phyloP scores from a whole-genome alignment of 768 basidiomycete genomes.

The Mycena galopus region DNA sequence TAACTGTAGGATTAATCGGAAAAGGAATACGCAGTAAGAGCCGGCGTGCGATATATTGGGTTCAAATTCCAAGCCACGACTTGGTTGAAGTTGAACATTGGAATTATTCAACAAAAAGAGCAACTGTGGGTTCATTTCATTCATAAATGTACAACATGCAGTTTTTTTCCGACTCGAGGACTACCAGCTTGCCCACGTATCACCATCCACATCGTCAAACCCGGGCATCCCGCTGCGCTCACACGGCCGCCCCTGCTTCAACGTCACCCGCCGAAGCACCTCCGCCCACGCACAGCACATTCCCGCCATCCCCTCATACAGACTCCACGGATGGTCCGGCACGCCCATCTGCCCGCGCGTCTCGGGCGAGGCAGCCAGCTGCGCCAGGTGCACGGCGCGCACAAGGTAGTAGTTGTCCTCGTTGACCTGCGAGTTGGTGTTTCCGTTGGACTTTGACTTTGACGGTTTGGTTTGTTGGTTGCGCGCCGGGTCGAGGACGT shows the following conservation, averaged over 20 bases:
- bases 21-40: too few relatives aligned
- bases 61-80: too few relatives aligned
- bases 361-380: slow-evolving; percentile 54
- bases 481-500: slow-evolving; percentile 50
- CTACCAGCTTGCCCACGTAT: slow-evolving; percentile 34
- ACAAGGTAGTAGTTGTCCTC: slow-evolving; percentile 44
- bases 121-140: neutral
- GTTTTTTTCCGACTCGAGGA: neutral
- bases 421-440: neutral
- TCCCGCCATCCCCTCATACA: slow-evolving; percentile 71
- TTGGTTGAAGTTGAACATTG: too few relatives aligned
- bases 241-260: slow-evolving; percentile 28
- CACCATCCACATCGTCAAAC: slow-evolving; percentile 52
- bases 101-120: neutral
- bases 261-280: slow-evolving; percentile 50
- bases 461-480: slow-evolving; percentile 16
- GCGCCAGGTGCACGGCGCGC: slow-evolving; percentile 63
- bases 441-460: neutral
- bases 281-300: slow-evolving; percentile 71
- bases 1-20: too few relatives aligned
- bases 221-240: slow-evolving; percentile 53
- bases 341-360: slow-evolving; percentile 55
- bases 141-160: neutral
- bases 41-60: too few relatives aligned
- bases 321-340: slow-evolving; percentile 67